Evolutionary conservation across 495 filamentous ascomycete species (phyloP), one percentile per base, ranked within the genome.

Genomic region (Penicillium crystallinum): DNA sequence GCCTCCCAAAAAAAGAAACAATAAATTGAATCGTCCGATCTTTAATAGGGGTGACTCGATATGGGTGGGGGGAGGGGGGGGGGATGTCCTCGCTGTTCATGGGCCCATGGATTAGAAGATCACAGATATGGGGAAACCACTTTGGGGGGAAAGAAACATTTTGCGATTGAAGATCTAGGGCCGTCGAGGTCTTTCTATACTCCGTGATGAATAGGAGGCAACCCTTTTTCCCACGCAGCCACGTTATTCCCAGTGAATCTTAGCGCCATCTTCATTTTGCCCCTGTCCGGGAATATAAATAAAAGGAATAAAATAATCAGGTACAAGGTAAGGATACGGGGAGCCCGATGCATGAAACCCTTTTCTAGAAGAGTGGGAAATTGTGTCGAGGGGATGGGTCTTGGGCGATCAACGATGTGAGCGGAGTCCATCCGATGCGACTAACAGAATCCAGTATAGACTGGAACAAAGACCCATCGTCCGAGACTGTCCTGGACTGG

Each of bases 311-410:
- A 35, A 35, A 22, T 23, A 31, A 31, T 31, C 3, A 31, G 10
- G 10, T 2, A 31, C 2, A 31, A 31, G 10, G 10, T 7, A 27
- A 31, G 29, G 29, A 10, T 27, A 27, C 34, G 46, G 25, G 17
- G 38, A 34, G 29, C 15, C 37, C 48, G 48, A 42, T 50, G 48
- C 38, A 50, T 42, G 47, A 19, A 31, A 34, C 19, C n/a, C 9
- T 17, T 9, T 50, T 50, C 38, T 40, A 50, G 36, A 50, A 50
- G 37, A 15, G n/a, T 35, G 46, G n/a, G 2, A 33, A 10, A 19
- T 12, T 49, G 29, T 31, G 15, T 17, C 3, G 4, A n/a, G n/a
- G n/a, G 11, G 17, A 46, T 22, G 43, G 29, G 18, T 22, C 30
- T 35, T 34, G 17, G 29, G 10, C 27, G 43, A 46, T 46, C 44